A percentile compares a stretch with the other conserved stretches of the same genome.
These are phyloP conservation scores for Schizosaccharomyces japonicus DNA, from an alignment of 805 yeast genomes.

Conservation along the genomic window DNA sequence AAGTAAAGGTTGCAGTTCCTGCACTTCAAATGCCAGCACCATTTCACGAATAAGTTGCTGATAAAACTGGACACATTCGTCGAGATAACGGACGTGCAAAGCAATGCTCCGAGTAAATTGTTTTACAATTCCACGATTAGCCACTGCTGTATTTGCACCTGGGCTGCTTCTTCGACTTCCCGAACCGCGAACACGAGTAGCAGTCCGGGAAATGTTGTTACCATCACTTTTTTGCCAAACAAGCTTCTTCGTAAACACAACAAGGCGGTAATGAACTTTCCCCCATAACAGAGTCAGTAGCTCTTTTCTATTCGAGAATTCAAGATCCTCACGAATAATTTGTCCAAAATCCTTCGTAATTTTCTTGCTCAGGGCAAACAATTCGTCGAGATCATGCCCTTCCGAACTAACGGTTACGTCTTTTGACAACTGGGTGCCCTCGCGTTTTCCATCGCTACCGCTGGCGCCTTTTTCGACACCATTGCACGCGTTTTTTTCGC, in stretches of 20 bases:
- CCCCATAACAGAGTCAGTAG: not conserved
- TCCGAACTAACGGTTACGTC: not conserved
- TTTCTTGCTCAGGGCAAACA: not conserved
- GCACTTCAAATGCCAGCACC: too few relatives aligned
- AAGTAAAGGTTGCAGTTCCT: too few relatives aligned
- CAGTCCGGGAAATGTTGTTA: too few relatives aligned
- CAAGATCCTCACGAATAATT: not conserved
- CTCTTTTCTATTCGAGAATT: not conserved
- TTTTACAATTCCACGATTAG: too few relatives aligned
- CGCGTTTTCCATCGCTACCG: not conserved
- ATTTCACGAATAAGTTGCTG: too few relatives aligned
- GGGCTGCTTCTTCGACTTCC: too few relatives aligned
- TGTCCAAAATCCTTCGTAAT: not conserved
- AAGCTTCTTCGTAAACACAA: not conserved
- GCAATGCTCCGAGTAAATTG: too few relatives aligned
- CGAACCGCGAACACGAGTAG: too few relatives aligned
- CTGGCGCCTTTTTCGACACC: not conserved
- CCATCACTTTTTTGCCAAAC: too few relatives aligned
- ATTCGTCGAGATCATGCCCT: not conserved
- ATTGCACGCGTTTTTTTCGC: not conserved
- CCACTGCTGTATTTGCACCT: too few relatives aligned
- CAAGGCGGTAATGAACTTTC: not conserved
- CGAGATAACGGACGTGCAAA: not conserved
- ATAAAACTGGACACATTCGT: not conserved
- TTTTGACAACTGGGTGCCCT: not conserved